Conservation (phyloP, 2,329 filamentous ascomycete species). For the Parafenestella ontariensis region DNA sequence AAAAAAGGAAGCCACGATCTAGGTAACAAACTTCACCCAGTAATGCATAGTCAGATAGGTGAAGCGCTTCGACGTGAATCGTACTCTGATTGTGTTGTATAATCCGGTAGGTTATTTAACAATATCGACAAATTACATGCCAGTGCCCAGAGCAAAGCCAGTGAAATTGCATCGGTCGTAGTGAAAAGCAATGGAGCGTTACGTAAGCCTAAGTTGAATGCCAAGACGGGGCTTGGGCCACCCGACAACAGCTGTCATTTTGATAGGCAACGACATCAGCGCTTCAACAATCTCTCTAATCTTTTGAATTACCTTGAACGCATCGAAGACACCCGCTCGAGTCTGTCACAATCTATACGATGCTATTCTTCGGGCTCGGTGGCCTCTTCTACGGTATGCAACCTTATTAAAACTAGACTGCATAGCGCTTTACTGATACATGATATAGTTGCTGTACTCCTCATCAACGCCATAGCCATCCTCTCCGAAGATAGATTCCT, state of each 20-base stretch:
- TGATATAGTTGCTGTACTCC: constrained; percentile 74
- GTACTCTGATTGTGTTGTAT: neutral
- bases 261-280: constrained; percentile 22
- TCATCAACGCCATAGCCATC: constrained; percentile 92
- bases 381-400: constrained; percentile 75
- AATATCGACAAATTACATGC: neutral
- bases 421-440: constrained; percentile 22
- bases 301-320: neutral
- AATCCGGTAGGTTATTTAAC: neutral
- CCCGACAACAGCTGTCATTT: constrained; percentile 20
- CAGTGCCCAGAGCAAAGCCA: no score
- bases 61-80: neutral
- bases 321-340: neutral
- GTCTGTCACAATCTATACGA: constrained; percentile 41
- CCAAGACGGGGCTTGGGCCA: neutral
- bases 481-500: constrained; percentile 96
- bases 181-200: neutral
- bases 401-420: constrained; percentile 3
- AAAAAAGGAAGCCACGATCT: neutral
- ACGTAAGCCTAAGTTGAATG: neutral
- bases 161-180: neutral
- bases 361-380: constrained; percentile 74
- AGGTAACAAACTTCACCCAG: neutral
- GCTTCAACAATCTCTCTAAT: neutral
- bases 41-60: neutral